Percentiles rank a stretch among this genome's conserved stretches.
Conservation (phyloP, 2,329 filamentous ascomycete species). For the Fonsecaea multimorphosa region DNA sequence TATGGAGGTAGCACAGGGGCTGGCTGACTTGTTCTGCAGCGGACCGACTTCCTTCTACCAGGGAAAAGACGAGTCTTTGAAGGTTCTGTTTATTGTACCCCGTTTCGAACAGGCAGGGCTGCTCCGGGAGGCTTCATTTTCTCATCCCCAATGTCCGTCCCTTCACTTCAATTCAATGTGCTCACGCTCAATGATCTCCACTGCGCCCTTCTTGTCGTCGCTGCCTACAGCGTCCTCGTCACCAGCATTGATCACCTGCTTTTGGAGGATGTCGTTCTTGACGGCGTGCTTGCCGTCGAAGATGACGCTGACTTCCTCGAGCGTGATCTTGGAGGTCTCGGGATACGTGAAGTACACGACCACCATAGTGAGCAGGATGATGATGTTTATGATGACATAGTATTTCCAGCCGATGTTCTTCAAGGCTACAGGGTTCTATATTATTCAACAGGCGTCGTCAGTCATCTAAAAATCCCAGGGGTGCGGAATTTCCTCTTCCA, state of each 20-base stretch:
- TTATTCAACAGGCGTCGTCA: too few species aligned
- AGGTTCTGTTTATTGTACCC: too few species aligned
- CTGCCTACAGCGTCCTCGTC: conserved; percentile 22
- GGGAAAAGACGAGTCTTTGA: too few species aligned
- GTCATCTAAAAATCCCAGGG: neutral
- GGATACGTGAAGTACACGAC: conserved; percentile 44
- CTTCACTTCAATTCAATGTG: conserved; percentile 11
- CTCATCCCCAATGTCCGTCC: too few species aligned
- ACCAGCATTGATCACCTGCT: conserved; percentile 18
- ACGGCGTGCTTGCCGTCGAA: conserved; percentile 26
- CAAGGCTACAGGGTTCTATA: conserved; percentile 46
- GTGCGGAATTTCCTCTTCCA: neutral
- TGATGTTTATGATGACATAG: conserved; percentile 53
- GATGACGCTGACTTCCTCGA: conserved; percentile 22
- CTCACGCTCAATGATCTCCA: conserved; percentile 22
- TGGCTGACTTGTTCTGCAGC: too few species aligned
- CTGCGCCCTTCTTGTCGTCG: conserved; percentile 13
- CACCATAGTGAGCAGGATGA: conserved; percentile 47
- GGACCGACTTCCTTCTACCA: too few species aligned
- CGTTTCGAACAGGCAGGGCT: too few species aligned
- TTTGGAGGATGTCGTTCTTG: conserved; percentile 25
- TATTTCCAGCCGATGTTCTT: conserved; percentile 55
- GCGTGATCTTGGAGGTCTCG: conserved; percentile 25
- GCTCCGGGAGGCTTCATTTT: neutral
- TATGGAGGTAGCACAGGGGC: too few species aligned